phyloP scores from a whole-genome alignment of 2,329 filamentous ascomycete species.

The Gaeumannomyces sp. region DNA sequence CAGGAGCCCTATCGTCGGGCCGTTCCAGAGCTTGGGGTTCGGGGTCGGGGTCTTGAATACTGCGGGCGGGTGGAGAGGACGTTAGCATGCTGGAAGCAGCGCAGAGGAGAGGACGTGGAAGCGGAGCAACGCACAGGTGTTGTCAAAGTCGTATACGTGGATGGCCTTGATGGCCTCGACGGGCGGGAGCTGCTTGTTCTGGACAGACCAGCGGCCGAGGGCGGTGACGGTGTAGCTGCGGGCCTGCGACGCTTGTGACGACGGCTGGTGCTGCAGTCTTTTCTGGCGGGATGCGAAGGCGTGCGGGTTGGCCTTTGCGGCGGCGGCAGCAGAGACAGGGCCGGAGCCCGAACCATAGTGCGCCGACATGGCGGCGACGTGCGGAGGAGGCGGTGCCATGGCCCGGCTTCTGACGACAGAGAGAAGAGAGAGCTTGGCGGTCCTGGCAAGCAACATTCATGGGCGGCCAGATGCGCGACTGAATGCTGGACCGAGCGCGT shows the following conservation, averaged over 20 bases:
- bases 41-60: conserved; percentile 90
- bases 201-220: conserved; percentile 78
- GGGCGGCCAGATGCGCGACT: background rate
- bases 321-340: background rate
- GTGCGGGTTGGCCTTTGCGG: conserved; percentile 3
- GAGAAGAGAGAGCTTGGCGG: background rate
- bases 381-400: conserved; percentile 4
- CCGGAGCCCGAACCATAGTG: conserved; percentile 7
- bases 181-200: conserved; percentile 55
- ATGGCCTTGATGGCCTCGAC: conserved; percentile 67
- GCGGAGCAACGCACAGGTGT: conserved; percentile 61
- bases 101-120: background rate
- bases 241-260: background rate
- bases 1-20: conserved; percentile 68
- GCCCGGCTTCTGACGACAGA: background rate
- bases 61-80: conserved; percentile 26
- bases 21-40: conserved; percentile 82
- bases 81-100: background rate
- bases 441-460: conserved; percentile 10
- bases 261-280: background rate
- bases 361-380: conserved; percentile 3
- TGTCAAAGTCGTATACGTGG: conserved; percentile 97
- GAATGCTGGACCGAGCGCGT: background rate
- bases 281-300: background rate
- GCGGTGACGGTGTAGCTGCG: conserved; percentile 58